Base-by-base conservation (phyloP, 768 basidiomycete species). In the Tremella yokohamensis region DNA sequence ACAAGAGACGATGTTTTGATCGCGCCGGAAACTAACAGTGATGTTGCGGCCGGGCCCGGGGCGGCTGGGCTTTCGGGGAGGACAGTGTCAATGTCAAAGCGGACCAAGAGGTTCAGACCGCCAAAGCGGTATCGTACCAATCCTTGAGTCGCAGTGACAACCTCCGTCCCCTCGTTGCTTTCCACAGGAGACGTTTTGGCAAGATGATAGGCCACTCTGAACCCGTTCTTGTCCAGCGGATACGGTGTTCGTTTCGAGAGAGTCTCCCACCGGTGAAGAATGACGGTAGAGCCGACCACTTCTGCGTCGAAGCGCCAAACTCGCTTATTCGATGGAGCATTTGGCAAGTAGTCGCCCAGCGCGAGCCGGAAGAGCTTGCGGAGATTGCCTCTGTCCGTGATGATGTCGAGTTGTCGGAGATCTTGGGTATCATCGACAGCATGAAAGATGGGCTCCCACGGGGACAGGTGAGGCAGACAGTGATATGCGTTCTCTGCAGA, bases 91-190 rank as follows among this genome's bases (percentile, higher is more conserved):
- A 24, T 18, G 22, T 52, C 51, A 38, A 52, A 52, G 4, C n/a
- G 26, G 29, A 52, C 51, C 26, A 52, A 39, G 16, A 52, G 18
- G 15, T 19, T 34, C 3, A 52, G 18, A 19, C 51, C 51, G 34
- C 34, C 51, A 16, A 52, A 52, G 12, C 29, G 22, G n/a, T 52
- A 52, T 52, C 51, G 26, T 7, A 52, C 51, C 24, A 52, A 38
- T 34, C 51, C n/a, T 45, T 45, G 42, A n/a, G n/a, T 45, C n/a
- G n/a, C 42, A 45, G 22, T 22, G 22, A 18, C 42, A 4, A 4
- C n/a, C n/a, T n/a, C n/a, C 6, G 42, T 16, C 6, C 4, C 29
- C 4, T 34, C 29, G 11, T 34, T 34, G 29, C 11, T 4, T 11
- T 34, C 6, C 29, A 11, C 29, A 4, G 29, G 29, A 22, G 7